Evolutionary conservation across 2,329 filamentous ascomycete species (phyloP), one percentile per base, ranked within the genome.

Genomic region (Cercospora sp.): DNA sequence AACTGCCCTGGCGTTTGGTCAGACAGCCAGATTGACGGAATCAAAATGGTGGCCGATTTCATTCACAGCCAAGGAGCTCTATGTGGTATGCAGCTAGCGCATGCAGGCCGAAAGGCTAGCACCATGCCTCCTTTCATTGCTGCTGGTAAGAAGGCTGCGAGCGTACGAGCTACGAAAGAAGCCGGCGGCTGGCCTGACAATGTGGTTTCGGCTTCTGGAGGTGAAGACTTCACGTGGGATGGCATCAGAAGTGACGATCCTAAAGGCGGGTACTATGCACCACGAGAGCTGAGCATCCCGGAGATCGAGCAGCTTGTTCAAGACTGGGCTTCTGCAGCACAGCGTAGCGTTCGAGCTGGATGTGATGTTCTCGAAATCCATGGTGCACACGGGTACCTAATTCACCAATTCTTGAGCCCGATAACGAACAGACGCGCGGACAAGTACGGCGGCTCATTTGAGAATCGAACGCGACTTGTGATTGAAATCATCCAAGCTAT

Each of bases 331-430:
- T 84, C 83, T 40, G 87, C 91, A 1, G 79, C 94, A 2, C 80
- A 86, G 68, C 78, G 82, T 20, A 76, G 81, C 12, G 69, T 84
- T 5, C 76, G 77, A 36, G 90, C 89, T 1, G 93, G 92, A 0
- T 86, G 91, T 40, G 92, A 97, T 76, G 86, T 89, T 3, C 88
- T 95, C 66, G 92, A 96, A 77, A 87, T 96, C 57, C 92, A 95
- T 81, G 86, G 85, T 71, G 92, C 91, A 0, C 92, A 95, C 74
- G 91, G 92, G 0, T 95, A 94, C 75, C 84, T 95, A 0, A 81
- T 94, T 0, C 87, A 89, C 71, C 80, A 84, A 6, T 94, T 94
- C 81, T 70, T 93, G 1, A 89, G 87, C 0, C 91, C 91, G 0
- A 84, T 85, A 0, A 84, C 84, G 8, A 95, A 95, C 78, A 81